Evolutionary conservation across 306 rosid genomes (phyloP).

Genomic region (Nissolia schottii): DNA sequence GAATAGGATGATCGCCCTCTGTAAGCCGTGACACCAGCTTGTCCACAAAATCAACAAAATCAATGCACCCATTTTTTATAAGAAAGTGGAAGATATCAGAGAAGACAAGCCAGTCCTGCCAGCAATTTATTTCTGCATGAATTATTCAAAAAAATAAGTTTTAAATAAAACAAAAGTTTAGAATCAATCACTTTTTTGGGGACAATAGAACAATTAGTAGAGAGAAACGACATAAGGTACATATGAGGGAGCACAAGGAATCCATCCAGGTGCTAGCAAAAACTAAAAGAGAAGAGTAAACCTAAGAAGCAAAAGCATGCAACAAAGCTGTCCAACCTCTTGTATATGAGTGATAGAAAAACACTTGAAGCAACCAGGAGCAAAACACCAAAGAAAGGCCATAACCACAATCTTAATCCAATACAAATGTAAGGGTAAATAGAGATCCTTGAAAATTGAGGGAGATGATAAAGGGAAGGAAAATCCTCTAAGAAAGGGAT

Average conservation of each 20-base stretch:
- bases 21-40: slow-evolving; percentile 79
- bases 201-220: neutral
- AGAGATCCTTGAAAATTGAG: neutral
- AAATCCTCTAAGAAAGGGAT: no score
- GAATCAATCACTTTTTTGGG: neutral
- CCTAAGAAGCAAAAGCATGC: slow-evolving; percentile 7
- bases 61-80: slow-evolving; percentile 89
- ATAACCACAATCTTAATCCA: neutral
- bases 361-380: slow-evolving; percentile 7
- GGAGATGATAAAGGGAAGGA: neutral
- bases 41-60: slow-evolving; percentile 95
- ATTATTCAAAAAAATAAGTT: slow-evolving; percentile 27
- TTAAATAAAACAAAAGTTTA: slow-evolving; percentile 10
- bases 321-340: neutral
- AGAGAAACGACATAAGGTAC: neutral
- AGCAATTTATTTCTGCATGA: slow-evolving; percentile 94
- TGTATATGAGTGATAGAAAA: neutral
- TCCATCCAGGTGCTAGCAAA: neutral
- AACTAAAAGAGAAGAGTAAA: neutral
- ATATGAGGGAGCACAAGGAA: slow-evolving; percentile 8
- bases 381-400: slow-evolving; percentile 1
- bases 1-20: slow-evolving; percentile 77
- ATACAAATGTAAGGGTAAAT: neutral
- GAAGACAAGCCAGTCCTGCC: slow-evolving; percentile 99
- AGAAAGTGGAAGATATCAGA: slow-evolving; percentile 86